Base-by-base conservation (phyloP, 2,329 filamentous ascomycete species). In the Alternaria arbusti region DNA sequence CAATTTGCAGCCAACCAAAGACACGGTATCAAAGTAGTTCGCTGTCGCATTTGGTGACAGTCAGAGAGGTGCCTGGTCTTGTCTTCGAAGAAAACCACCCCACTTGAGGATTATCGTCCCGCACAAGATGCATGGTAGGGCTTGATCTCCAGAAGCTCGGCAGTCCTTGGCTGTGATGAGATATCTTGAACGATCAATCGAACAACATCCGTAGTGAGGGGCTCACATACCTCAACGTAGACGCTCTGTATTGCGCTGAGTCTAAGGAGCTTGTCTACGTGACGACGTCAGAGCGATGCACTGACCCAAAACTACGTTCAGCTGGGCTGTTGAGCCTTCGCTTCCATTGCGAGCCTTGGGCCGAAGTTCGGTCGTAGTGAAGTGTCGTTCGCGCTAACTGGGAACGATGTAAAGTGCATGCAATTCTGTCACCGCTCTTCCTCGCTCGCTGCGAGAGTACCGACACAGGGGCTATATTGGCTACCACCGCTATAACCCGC, bases 361-460 rank as follows among this genome's bases (percentile, higher is more conserved):
- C 70, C 70, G 69, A 71, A 68, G 57, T 66, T 72, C 68, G 70
- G 68, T 67, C 61, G 62, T 54, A 57, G 57, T 51, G 45, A 61
- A 57, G 43, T 43, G 25, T 55, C 50, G 56, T 61, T 63, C 30
- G 54, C 55, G 58, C 69, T 70, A 71, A 30, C 65, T 61, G 58
- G 45, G 49, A 44, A 26, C 23, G 49, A 63, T 47, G 25, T 43
- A 45, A 52, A 43, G 49, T 64, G 65, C 65, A 60, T 58, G 55
- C 56, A 51, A 51, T 57, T 56, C 65, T 55, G 70, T 74, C 72
- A 73, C 72, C 71, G 71, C 70, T 70, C 69, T 70, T 70, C 56
- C n/a, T 54, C 43, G 61, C 67, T 63, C 63, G 59, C 25, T 63
- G 47, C 55, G 54, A 44, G 17, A 40, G 23, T 43, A 57, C 49